phyloP scores from a whole-genome alignment of 2,329 filamentous ascomycete species.

The Macroventuria anomochaeta region DNA sequence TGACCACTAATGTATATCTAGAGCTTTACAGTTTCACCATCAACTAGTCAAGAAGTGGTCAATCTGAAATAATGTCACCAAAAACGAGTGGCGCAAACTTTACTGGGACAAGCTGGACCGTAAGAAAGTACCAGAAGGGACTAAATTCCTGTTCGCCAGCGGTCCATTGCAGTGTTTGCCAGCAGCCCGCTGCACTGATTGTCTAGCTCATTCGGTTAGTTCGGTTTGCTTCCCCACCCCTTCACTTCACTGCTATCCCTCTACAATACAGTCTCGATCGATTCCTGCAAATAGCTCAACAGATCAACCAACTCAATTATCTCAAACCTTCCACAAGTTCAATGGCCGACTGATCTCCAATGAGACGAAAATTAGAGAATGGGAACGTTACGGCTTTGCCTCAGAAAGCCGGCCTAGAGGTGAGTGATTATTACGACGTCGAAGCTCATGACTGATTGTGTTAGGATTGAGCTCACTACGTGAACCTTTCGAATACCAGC shows the following conservation, averaged over 20 bases:
- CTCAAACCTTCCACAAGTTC: no score
- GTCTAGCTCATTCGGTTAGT: no score
- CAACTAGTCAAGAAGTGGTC: constrained; percentile 6
- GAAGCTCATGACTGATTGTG: background rate
- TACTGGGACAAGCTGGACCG: background rate
- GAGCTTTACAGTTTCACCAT: constrained; percentile 5
- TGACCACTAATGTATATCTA: no score
- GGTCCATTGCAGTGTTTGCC: no score
- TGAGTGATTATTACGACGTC: background rate
- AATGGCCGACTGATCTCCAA: background rate
- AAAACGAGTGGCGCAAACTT: constrained; percentile 8
- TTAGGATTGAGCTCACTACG: background rate
- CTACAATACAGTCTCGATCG: no score
- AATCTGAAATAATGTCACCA: constrained; percentile 8
- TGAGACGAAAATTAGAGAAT: constrained; percentile 10
- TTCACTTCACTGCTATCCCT: no score
- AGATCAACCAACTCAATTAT: no score
- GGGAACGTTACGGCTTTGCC: background rate
- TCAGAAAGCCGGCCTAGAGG: background rate
- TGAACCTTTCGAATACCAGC: background rate
- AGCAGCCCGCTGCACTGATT: no score
- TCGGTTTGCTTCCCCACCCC: no score
- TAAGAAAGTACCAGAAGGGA: background rate
- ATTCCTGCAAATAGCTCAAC: no score
- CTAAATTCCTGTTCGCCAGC: no score